A percentile compares a stretch with the other conserved stretches of the same genome.
Evolutionary conservation across 1,139 yeast genomes (phyloP).

Genomic region (Suhomyces anneliseae): DNA sequence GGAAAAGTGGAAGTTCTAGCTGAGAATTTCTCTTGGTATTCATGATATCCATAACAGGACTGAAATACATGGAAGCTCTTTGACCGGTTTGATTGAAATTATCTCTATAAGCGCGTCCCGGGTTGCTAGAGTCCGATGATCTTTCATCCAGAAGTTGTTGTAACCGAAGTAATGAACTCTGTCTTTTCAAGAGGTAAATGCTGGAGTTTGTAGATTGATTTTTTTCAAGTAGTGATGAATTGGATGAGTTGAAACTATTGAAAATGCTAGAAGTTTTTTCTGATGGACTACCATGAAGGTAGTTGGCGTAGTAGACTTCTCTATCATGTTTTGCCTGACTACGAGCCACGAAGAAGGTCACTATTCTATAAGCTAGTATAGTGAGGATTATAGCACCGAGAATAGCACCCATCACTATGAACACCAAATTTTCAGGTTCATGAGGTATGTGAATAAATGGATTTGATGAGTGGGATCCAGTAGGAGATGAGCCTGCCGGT

Average conservation of each 20-base stretch:
- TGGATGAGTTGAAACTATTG: constrained; percentile 19
- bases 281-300: background rate
- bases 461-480: constrained; percentile 11
- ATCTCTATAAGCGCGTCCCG: constrained; percentile 20
- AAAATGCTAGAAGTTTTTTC: constrained; percentile 2
- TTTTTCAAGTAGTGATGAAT: constrained; percentile 29
- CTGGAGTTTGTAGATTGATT: constrained; percentile 12
- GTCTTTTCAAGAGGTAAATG: constrained; percentile 10
- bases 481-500: constrained; percentile 10
- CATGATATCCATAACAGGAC: constrained; percentile 31
- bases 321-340: constrained; percentile 39
- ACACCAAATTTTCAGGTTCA: constrained; percentile 40
- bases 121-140: constrained; percentile 13
- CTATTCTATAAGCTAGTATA: constrained; percentile 24
- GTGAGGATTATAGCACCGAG: constrained; percentile 27
- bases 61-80: constrained; percentile 27
- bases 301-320: constrained; percentile 29
- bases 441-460: constrained; percentile 34
- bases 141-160: constrained; percentile 7
- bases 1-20: constrained; percentile 23
- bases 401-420: constrained; percentile 43
- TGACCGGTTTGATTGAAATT: constrained; percentile 14
- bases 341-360: constrained; percentile 23
- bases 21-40: constrained; percentile 13
- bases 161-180: constrained; percentile 10